A percentile compares a stretch with the other conserved stretches of the same genome.
Conservation (phyloP, 192 early-diverging fungal genomes). For the Dispira simplex region DNA sequence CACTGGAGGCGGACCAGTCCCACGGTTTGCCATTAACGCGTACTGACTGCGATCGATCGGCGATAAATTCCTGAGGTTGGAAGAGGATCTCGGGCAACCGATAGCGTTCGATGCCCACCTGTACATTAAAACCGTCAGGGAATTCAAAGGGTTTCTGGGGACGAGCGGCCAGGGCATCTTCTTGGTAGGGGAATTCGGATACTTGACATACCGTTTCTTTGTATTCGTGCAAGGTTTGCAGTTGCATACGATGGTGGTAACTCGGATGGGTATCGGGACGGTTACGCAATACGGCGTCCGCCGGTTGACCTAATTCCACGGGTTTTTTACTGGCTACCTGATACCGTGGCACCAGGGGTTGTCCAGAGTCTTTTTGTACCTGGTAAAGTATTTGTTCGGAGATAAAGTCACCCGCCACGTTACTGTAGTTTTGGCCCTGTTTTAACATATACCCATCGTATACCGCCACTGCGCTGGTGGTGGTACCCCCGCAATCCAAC, state of each 20-base stretch:
- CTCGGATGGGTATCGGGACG: conserved; percentile 39
- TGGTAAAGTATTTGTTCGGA: conserved; percentile 55
- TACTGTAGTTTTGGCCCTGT: conserved; percentile 36
- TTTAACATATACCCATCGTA: conserved; percentile 92
- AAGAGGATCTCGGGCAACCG: conserved; percentile 77
- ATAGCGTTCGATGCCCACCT: conserved; percentile 67
- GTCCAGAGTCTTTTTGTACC: conserved; percentile 35
- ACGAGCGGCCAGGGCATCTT: conserved; percentile 22
- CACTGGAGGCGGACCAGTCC: not conserved
- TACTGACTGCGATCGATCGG: conserved; percentile 11
- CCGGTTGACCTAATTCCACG: conserved; percentile 52
- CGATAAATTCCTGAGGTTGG: conserved; percentile 48
- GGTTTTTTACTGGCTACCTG: conserved; percentile 55
- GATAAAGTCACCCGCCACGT: conserved; percentile 70
- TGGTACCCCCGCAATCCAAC: conserved; percentile 79
- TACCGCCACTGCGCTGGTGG: conserved; percentile 87
- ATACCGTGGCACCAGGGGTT: conserved; percentile 71
- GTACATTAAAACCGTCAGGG: conserved; percentile 81
- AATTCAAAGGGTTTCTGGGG: conserved; percentile 88
- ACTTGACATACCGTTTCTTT: conserved; percentile 90
- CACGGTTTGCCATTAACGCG: conserved; percentile 6
- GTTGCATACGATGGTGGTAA: conserved; percentile 59
- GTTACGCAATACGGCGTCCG: conserved; percentile 32
- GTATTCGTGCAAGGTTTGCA: conserved; percentile 74
- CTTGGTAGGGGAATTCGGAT: conserved; percentile 26